phyloP scores from a whole-genome alignment of 345 rosid genomes.

The Ailanthus altissimus region DNA sequence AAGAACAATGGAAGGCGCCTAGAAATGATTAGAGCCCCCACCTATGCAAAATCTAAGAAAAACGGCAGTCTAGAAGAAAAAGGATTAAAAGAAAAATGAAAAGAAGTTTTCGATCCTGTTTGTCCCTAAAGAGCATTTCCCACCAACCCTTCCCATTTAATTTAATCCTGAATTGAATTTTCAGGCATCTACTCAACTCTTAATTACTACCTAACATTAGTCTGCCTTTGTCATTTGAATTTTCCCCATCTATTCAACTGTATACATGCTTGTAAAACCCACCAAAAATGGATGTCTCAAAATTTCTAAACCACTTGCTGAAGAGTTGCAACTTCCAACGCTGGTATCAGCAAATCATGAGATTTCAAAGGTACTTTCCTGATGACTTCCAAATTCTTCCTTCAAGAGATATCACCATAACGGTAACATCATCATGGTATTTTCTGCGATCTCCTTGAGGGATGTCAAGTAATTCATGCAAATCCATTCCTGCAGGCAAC shows the following conservation, averaged over 20 bases:
- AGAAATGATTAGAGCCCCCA: conserved; percentile 26
- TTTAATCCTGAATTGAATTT: conserved; percentile 30
- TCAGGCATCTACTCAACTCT: conserved; percentile 36
- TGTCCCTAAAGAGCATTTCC: conserved; percentile 33
- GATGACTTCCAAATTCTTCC: conserved; percentile 99
- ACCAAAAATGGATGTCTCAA: conserved; percentile 42
- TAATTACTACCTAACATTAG: conserved; percentile 40
- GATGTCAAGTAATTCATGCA: conserved; percentile 87
- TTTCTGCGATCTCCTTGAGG: conserved; percentile 97
- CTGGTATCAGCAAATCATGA: neutral
- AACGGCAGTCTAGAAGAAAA: conserved; percentile 18
- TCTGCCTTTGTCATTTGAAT: conserved; percentile 25
- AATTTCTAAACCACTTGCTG: conserved; percentile 4
- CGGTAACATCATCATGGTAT: conserved; percentile 96
- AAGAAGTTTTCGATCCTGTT: conserved; percentile 13
- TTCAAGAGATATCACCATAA: conserved; percentile 92
- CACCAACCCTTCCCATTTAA: conserved; percentile 18
- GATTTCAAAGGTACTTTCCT: conserved; percentile 75
- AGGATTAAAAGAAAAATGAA: neutral
- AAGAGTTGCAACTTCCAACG: conserved; percentile 5
- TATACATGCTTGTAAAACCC: conserved; percentile 23
- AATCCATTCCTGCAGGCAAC: conserved; percentile 69
- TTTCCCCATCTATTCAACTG: conserved; percentile 21
- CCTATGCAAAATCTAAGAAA: conserved; percentile 31
- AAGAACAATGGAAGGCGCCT: conserved; percentile 18